Percentiles rank a stretch among this genome's conserved stretches.
These are phyloP conservation scores for Protostelium mycophagum DNA, from an alignment of 78 protist species.

Conservation along the genomic window DNA sequence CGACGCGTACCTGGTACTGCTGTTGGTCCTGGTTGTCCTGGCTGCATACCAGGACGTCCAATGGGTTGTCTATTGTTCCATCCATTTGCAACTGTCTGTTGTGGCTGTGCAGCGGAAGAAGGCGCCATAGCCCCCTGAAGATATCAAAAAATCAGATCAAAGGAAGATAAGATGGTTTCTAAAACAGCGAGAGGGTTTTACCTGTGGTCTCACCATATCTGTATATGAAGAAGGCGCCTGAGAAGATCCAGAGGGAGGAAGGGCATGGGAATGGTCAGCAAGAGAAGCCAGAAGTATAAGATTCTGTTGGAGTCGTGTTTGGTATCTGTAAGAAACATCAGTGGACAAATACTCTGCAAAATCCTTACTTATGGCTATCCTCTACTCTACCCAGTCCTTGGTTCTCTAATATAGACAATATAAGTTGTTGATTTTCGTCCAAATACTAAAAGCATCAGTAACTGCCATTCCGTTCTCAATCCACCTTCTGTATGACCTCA, in stretches of 20 bases:
- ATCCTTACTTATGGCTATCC: neutral
- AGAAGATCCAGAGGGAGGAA: neutral
- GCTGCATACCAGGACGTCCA: no score
- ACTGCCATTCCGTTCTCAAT: neutral
- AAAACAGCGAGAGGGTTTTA: neutral
- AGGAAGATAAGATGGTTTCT: no score
- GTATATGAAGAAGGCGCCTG: neutral
- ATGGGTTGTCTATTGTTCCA: neutral
- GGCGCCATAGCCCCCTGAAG: no score
- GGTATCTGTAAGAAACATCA: neutral
- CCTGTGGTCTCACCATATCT: neutral
- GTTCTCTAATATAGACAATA: neutral
- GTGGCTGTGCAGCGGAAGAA: neutral
- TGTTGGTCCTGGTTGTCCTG: no score
- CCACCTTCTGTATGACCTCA: neutral
- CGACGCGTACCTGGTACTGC: no score
- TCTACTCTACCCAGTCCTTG: neutral
- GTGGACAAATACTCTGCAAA: neutral
- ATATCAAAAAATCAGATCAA: no score
- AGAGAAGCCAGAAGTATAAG: neutral
- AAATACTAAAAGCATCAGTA: neutral
- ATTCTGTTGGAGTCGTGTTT: neutral
- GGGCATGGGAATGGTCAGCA: neutral
- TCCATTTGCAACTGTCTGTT: neutral
- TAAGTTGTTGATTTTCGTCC: neutral